A percentile compares a stretch with the other conserved stretches of the same genome.
Conservation (phyloP, 2,329 filamentous ascomycete species). For the Botrytis paeoniae region DNA sequence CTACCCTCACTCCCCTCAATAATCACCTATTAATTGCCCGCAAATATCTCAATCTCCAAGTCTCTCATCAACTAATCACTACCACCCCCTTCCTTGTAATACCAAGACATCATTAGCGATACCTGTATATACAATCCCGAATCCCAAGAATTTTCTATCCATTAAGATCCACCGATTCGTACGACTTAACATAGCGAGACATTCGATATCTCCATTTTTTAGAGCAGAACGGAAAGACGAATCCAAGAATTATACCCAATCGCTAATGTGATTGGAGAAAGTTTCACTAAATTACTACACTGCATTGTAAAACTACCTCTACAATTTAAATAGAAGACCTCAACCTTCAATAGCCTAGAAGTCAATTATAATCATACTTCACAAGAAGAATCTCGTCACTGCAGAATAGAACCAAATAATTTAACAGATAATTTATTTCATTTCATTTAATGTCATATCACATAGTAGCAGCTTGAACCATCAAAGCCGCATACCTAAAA, state of each 20-base stretch:
- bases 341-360: not conserved
- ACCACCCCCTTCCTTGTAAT: not conserved
- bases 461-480: not conserved
- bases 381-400: not conserved
- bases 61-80: not conserved
- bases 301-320: not conserved
- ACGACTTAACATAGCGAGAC: not conserved
- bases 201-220: not conserved
- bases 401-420: not conserved
- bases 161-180: not conserved
- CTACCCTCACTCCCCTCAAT: no score
- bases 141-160: not conserved
- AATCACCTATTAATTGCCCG: no score
- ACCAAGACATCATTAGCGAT: not conserved
- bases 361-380: not conserved
- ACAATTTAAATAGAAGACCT: not conserved
- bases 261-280: accelerated
- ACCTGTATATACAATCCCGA: not conserved
- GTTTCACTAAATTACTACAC: no score
- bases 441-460: not conserved
- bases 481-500: constrained; percentile 1
- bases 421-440: not conserved
- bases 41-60: no score
- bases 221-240: not conserved
- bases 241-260: no score